Evolutionary conservation across 164 flowering plant genomes (phyloP).

Genomic region (Chloranthus sessilifolius): DNA sequence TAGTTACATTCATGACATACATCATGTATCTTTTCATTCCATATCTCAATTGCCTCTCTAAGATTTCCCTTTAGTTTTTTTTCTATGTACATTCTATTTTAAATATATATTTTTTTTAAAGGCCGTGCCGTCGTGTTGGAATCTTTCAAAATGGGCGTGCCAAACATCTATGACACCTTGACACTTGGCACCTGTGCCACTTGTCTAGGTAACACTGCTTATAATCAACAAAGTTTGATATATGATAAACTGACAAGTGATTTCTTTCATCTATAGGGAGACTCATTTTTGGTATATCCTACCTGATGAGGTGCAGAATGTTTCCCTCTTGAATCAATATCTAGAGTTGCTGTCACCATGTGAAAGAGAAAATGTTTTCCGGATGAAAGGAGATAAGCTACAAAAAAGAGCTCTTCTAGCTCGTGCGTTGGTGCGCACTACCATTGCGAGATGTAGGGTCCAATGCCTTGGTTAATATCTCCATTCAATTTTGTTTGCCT

Average conservation of each 20-base stretch:
- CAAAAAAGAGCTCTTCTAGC: slow-evolving; percentile 70
- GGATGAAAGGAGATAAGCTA: slow-evolving; percentile 44
- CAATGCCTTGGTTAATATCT: not conserved
- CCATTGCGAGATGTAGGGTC: slow-evolving; percentile 77
- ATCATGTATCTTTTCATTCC: too few species aligned
- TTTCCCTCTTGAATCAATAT: slow-evolving; percentile 47
- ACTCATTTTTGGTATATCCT: slow-evolving; percentile 79
- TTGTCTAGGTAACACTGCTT: too few species aligned
- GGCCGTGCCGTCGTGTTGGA: too few species aligned
- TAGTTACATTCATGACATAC: too few species aligned
- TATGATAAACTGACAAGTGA: not conserved
- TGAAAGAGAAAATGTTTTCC: slow-evolving; percentile 52
- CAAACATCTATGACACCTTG: too few species aligned
- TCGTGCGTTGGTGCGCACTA: slow-evolving; percentile 82
- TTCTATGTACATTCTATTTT: too few species aligned
- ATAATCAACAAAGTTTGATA: too few species aligned
- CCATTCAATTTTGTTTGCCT: not conserved
- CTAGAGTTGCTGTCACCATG: slow-evolving; percentile 51
- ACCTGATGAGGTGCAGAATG: slow-evolving; percentile 67
- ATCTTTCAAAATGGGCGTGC: too few species aligned
- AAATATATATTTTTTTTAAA: too few species aligned
- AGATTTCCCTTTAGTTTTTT: too few species aligned
- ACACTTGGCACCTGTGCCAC: too few species aligned
- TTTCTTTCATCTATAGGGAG: slow-evolving; percentile 45
- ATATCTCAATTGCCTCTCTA: too few species aligned